These are phyloP conservation scores for Blastomyces gilchristii DNA, from an alignment of 2,329 filamentous ascomycete genomes.

Conservation along the genomic window DNA sequence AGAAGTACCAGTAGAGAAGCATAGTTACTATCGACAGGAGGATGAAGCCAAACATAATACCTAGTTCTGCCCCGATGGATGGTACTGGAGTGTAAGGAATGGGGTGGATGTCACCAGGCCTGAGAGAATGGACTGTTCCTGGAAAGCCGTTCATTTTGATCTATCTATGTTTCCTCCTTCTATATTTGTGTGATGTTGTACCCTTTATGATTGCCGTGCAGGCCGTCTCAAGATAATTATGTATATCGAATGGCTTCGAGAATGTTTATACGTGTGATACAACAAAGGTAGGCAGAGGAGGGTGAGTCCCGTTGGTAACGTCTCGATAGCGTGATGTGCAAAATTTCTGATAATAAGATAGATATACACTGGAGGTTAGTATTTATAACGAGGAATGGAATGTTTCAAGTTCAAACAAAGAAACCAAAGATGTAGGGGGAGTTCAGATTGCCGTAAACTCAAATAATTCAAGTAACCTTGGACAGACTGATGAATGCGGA, in stretches of 20 bases:
- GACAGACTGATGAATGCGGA: slow-evolving; percentile 3
- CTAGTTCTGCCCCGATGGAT: slow-evolving; percentile 28
- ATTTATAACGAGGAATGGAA: background rate
- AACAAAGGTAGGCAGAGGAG: background rate
- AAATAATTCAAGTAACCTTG: background rate
- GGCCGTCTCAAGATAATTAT: background rate
- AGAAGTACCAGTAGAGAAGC: slow-evolving; percentile 7
- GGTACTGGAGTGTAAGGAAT: slow-evolving; percentile 21
- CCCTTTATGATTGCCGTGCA: background rate
- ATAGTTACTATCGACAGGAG: slow-evolving; percentile 21
- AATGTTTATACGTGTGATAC: background rate
- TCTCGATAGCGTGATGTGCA: background rate
- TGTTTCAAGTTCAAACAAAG: slow-evolving; percentile 4
- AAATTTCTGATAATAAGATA: background rate
- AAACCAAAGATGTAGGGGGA: background rate
- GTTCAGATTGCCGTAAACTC: background rate
- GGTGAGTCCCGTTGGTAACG: background rate
- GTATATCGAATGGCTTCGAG: background rate
- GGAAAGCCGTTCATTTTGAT: slow-evolving; percentile 5
- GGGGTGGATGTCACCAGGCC: slow-evolving; percentile 7
- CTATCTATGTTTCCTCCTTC: background rate
- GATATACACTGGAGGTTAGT: background rate
- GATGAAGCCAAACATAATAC: slow-evolving; percentile 32
- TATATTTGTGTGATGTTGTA: background rate
- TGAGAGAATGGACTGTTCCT: background rate